A percentile compares a stretch with the other conserved stretches of the same genome.
Conservation (phyloP, 805 yeast genomes). For the Barnettozyma siamensis region DNA sequence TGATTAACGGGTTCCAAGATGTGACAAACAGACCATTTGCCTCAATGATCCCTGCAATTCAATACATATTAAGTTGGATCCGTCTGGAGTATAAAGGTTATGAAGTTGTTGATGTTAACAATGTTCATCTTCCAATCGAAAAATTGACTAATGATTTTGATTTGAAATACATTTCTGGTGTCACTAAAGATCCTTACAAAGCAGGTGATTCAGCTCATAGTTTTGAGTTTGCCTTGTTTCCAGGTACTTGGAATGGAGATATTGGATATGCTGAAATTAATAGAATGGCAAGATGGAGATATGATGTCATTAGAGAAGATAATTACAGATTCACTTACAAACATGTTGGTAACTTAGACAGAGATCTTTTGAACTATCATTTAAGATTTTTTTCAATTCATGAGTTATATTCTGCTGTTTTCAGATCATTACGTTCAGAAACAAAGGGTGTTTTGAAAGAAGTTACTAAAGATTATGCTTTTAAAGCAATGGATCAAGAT, state of each 20-base stretch:
- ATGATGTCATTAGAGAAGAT: not conserved
- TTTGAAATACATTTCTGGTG: slow-evolving; percentile 3
- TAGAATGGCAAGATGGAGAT: slow-evolving; percentile 1
- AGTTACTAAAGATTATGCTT: not conserved
- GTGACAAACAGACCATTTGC: not conserved
- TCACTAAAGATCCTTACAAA: not conserved
- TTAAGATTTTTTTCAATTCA: not conserved
- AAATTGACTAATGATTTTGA: not conserved
- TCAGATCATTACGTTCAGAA: not conserved
- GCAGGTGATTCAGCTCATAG: not conserved
- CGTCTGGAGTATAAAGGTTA: not conserved
- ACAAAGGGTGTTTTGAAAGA: not conserved
- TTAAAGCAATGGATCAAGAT: not conserved
- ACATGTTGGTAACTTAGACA: slow-evolving; percentile 8
- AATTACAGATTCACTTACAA: slow-evolving; percentile 5
- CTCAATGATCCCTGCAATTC: not conserved
- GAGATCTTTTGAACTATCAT: slow-evolving; percentile 3
- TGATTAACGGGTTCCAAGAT: slow-evolving; percentile 7
- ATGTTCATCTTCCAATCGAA: not conserved
- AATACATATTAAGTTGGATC: not conserved
- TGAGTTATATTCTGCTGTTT: not conserved
- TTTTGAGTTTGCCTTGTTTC: slow-evolving; percentile 7
- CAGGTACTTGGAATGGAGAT: slow-evolving; percentile 5
- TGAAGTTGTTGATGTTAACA: not conserved
- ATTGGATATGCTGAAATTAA: slow-evolving; percentile 6